Conservation (phyloP, 139 green algal genomes). For the Coelastrella sp. region DNA sequence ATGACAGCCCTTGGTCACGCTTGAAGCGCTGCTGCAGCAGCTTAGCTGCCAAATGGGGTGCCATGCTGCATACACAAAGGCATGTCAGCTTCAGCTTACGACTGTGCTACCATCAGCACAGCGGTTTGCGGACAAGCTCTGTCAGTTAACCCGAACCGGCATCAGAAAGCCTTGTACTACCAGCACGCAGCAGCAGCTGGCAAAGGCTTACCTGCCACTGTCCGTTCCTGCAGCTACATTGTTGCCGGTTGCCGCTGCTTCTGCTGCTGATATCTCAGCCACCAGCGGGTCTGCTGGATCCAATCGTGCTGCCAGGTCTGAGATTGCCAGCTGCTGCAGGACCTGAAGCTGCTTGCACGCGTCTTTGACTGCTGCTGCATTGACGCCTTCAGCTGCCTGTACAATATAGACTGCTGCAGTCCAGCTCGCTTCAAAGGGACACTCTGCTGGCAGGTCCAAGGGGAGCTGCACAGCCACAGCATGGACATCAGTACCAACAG, state of each 20-base stretch:
- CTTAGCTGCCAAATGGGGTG: conserved; percentile 1
- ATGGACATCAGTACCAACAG: not conserved
- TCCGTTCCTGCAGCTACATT: not conserved
- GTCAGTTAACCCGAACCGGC: not conserved
- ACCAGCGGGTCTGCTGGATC: conserved; percentile 47
- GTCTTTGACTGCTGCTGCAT: conserved; percentile 26
- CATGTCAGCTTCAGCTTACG: not conserved
- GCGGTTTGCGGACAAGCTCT: not conserved
- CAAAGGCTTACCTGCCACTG: not conserved
- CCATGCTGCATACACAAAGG: conserved; percentile 41
- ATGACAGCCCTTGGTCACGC: conserved; percentile 56
- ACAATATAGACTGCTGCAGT: conserved; percentile 10
- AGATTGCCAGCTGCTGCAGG: conserved; percentile 38
- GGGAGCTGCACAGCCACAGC: conserved; percentile 31
- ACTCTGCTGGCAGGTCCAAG: conserved; percentile 26
- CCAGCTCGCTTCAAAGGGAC: conserved; percentile 30
- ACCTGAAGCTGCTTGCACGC: conserved; percentile 57
- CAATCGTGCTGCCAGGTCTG: conserved; percentile 52
- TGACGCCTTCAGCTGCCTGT: conserved; percentile 19
- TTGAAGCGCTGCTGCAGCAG: conserved; percentile 56
- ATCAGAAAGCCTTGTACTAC: not conserved
- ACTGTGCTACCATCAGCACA: not conserved
- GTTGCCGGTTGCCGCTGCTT: conserved; percentile 45
- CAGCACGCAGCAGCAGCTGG: not conserved
- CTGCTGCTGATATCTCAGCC: conserved; percentile 41